Evolutionary conservation across 768 basidiomycete species (phyloP), one percentile per base, ranked within the genome.

Genomic region (Termitomyces sp.): DNA sequence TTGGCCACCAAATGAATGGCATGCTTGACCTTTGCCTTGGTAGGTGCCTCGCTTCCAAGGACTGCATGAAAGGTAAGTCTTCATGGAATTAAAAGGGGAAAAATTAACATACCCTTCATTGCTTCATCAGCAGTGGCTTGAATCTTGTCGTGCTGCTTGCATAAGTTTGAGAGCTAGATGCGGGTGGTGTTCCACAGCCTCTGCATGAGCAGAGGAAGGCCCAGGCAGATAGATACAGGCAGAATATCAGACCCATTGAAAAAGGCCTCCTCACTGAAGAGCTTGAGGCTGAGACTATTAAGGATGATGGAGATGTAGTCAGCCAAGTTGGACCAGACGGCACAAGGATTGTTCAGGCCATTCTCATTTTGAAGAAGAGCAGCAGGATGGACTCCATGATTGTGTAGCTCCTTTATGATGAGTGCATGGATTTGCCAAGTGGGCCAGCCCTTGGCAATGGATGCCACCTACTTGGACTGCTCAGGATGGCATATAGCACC

Each of bases 371-470:
- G n/a, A 7, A 64, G 38, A n/a, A 69, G 52, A 8, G 39, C 28
- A 28, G 61, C 18, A 1, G 67, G 66, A 55, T 68, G 68, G 36
- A 67, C 36, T 12, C 60, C 59, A 6, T 38, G 24, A 2, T 59
- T 61, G 8, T 44, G 56, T 1, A 71, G 49, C 15, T 56, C 57
- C 3, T 51, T 15, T 12, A 65, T 50, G 38, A 71, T 58, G 2
- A 32, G 35, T 9, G 9, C 18, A 50, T 70, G 67, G 32, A 70
- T 64, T 2, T 58, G 48, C 67, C 65, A 69, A 1, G 5, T 15
- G 0, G 49, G 39, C 66, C 64, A 68, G 13, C 38, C 33, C 11
- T 39, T 58, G 4, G 15, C 49, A 6, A 71, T 57, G 13, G 52
- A 71, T 5, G 8, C 9, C 13, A 44, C 58, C 65, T 64, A 70